A percentile compares a stretch with the other conserved stretches of the same genome.
These are phyloP conservation scores for Fomitopsis palustris DNA, from an alignment of 1,284 basidiomycete genomes.

Conservation along the genomic window DNA sequence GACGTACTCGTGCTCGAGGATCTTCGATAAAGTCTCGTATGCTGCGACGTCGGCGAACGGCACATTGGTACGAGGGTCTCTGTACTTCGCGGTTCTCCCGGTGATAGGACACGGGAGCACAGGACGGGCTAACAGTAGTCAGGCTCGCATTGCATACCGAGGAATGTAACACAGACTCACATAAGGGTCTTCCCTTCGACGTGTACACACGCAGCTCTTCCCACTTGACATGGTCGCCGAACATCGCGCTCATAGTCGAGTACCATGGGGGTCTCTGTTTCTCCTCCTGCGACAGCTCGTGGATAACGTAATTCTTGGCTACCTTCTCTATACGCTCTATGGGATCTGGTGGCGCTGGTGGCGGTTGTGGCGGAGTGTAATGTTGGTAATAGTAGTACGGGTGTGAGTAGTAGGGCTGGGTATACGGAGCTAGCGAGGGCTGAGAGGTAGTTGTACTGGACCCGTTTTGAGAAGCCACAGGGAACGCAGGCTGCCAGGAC, in stretches of 20 bases:
- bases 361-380: constrained; percentile 15
- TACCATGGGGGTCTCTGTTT: constrained; percentile 55
- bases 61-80: constrained; percentile 73
- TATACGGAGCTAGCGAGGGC: not conserved
- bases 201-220: constrained; percentile 60
- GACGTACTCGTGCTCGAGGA: constrained; percentile 61
- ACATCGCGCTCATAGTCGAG: constrained; percentile 73
- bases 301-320: constrained; percentile 61
- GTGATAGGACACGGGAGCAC: constrained; percentile 62
- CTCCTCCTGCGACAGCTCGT: constrained; percentile 51
- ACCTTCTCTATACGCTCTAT: constrained; percentile 41
- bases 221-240: constrained; percentile 74
- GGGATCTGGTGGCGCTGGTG: constrained; percentile 19
- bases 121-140: constrained; percentile 47
- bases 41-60: constrained; percentile 73
- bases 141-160: not conserved
- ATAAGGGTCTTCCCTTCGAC: constrained; percentile 55
- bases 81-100: constrained; percentile 61
- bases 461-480: not conserved
- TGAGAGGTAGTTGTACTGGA: not conserved
- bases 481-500: not conserved
- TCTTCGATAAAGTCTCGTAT: constrained; percentile 53
- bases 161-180: constrained; percentile 33
- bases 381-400: not conserved
- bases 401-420: not conserved